Evolutionary conservation across 176 grass and related monocot genomes (phyloP).

Genomic region (Musa troglodytarum): DNA sequence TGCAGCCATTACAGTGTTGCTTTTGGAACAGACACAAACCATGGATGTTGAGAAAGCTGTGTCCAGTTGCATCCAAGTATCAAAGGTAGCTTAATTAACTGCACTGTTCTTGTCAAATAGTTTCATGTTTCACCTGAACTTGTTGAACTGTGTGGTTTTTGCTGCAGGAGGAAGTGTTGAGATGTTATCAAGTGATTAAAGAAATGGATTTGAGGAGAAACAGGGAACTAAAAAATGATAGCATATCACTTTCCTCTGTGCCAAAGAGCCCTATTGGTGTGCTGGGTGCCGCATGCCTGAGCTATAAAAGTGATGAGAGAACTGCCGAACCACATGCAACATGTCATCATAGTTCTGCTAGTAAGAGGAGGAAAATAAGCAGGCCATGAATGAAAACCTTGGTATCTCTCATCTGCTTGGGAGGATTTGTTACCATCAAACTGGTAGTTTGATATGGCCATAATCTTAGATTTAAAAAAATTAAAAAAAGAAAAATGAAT

Average conservation of each 20-base stretch:
- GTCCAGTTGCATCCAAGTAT: constrained; percentile 39
- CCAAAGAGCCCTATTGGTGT: constrained; percentile 76
- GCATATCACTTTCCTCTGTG: constrained; percentile 37
- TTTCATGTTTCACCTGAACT: not conserved
- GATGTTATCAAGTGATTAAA: constrained; percentile 65
- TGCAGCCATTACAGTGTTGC: constrained; percentile 53
- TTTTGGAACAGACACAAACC: constrained; percentile 45
- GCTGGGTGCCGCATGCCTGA: constrained; percentile 69
- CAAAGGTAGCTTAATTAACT: constrained; percentile 45
- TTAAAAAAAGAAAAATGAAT: constrained; percentile 13
- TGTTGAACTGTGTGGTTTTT: constrained; percentile 7
- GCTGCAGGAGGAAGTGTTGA: constrained; percentile 58
- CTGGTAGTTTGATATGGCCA: constrained; percentile 3
- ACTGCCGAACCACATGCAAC: constrained; percentile 40
- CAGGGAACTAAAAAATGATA: constrained; percentile 38
- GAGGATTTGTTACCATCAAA: constrained; percentile 31
- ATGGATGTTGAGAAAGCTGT: constrained; percentile 47
- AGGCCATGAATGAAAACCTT: constrained; percentile 39
- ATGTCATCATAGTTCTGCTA: constrained; percentile 42
- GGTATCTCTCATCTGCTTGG: not conserved
- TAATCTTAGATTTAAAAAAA: constrained; percentile 26
- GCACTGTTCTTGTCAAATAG: constrained; percentile 4
- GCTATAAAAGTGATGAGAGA: constrained; percentile 62
- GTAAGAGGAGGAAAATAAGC: constrained; percentile 73
- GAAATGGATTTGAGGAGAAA: constrained; percentile 39